Conservation (phyloP, 2,329 filamentous ascomycete species). For the Colletotrichum salicis region DNA sequence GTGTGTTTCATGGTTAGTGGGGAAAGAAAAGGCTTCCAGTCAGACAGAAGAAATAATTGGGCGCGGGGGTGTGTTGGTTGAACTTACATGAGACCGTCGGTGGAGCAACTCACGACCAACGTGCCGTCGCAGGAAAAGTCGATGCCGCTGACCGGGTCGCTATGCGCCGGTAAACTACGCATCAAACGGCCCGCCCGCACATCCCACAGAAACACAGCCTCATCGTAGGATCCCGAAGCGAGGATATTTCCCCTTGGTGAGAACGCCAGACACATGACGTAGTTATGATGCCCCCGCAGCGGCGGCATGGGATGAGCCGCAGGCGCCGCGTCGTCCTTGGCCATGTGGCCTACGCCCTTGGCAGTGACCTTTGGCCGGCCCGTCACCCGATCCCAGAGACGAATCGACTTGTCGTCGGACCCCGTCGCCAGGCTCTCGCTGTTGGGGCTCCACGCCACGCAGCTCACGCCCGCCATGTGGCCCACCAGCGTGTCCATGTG, state of each 20-base stretch:
- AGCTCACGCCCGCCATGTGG: constrained; percentile 91
- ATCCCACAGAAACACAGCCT: constrained; percentile 97
- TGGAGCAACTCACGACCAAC: constrained; percentile 88
- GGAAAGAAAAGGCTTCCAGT: neutral
- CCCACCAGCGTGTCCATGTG: constrained; percentile 91
- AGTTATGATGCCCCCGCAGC: constrained; percentile 91
- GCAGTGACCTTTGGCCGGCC: constrained; percentile 64
- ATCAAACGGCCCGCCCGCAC: constrained; percentile 88
- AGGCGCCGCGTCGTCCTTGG: constrained; percentile 31
- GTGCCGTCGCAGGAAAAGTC: constrained; percentile 95
- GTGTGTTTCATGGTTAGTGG: constrained; percentile 17
- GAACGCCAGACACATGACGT: constrained; percentile 93
- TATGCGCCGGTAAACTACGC: constrained; percentile 92
- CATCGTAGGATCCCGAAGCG: constrained; percentile 94
- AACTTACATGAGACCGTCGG: constrained; percentile 85
- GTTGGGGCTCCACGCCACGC: constrained; percentile 94
- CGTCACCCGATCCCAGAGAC: constrained; percentile 84
- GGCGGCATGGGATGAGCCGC: constrained; percentile 56
- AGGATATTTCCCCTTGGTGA: constrained; percentile 98
- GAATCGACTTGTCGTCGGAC: constrained; percentile 95
- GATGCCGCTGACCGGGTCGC: constrained; percentile 92
- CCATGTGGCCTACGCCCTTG: constrained; percentile 41
- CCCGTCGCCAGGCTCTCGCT: constrained; percentile 88
- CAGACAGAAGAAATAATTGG: neutral
- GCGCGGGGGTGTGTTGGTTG: constrained; percentile 5